A percentile compares a stretch with the other conserved stretches of the same genome.
Conservation (phyloP, 495 filamentous ascomycete genomes). For the Recurvomyces mirabilis region DNA sequence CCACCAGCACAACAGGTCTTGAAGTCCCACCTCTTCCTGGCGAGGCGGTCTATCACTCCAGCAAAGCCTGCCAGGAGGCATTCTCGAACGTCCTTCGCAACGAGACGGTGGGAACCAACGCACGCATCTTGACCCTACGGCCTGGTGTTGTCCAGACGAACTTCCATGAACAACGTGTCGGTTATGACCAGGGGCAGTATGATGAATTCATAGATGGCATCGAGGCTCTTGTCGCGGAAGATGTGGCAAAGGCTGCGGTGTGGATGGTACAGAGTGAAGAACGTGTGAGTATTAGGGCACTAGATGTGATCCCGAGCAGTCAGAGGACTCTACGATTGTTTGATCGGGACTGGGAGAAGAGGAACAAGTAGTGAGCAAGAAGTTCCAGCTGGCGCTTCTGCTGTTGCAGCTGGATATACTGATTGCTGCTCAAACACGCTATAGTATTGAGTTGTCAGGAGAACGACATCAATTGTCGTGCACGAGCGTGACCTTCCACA, state of each 20-base stretch:
- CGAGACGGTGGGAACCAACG: constrained; percentile 30
- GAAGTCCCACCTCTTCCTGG: constrained; percentile 32
- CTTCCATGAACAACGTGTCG: constrained; percentile 33
- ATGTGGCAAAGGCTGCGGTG: constrained; percentile 28
- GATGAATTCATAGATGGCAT: constrained; percentile 31
- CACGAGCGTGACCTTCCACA: too few relatives aligned
- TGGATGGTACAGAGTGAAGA: constrained; percentile 27
- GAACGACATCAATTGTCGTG: too few relatives aligned
- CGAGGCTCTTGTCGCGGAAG: constrained; percentile 25
- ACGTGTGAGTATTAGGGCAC: constrained; percentile 30
- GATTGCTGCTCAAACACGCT: too few relatives aligned
- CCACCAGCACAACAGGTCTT: constrained; percentile 31
- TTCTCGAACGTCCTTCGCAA: constrained; percentile 33
- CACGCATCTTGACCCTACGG: constrained; percentile 30
- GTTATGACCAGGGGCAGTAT: constrained; percentile 26
- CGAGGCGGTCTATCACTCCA: constrained; percentile 34
- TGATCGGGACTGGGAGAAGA: constrained; percentile 19
- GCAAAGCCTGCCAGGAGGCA: constrained; percentile 32
- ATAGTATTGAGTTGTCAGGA: too few relatives aligned
- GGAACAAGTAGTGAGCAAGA: too few relatives aligned
- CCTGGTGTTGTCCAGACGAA: constrained; percentile 33
- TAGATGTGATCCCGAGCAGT: constrained; percentile 30
- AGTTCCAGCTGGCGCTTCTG: too few relatives aligned
- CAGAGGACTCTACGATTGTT: constrained; percentile 16
- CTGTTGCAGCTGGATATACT: too few relatives aligned